Base-by-base conservation (phyloP, 371 early-diverging fungal genomes). In the Blakeslea trispora region DNA sequence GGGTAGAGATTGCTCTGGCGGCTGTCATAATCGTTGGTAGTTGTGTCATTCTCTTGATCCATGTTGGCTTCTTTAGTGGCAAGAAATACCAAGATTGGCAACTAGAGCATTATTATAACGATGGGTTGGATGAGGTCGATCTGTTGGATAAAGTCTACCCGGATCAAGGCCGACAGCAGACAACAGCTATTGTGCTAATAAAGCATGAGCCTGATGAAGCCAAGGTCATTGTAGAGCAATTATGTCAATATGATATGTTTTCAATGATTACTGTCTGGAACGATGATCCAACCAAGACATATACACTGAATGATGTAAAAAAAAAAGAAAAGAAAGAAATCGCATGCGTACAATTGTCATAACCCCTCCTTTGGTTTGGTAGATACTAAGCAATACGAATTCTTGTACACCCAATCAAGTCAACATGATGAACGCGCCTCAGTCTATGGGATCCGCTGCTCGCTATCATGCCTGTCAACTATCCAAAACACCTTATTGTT, bases 171-270 rank as follows among this genome's bases (percentile, higher is more conserved):
- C 65, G 72, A 18, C 64, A 67, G 14, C 69, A 73, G 54, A 71
- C 78, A 2, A 84, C 86, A 3, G 78, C 82, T 5, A 71, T 86
- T n/a, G 45, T 84, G 10, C 43, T 81, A 2, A 37, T 66, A 19
- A 37, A 56, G 9, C 57, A 59, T 13, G 21, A 53, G 39, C 22
- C 54, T 15, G 66, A 76, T 14, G 69, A 66, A 13, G 37, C 82
- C 17, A 65, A 74, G 48, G 69, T 75, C 28, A 71, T 83, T 23
- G 64, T 85, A 14, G 61, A 75, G 39, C 69, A 81, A 35, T 56
- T 84, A 15, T 86, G 86, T 57, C 71, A 74, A 22, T 79, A 83
- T 51, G 68, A 79, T n/a, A 83, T 84, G 78, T 83, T 86, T 71
- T 67, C 71, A 35, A 69, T 63, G 41, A 73, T 82, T 21, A 69